These are phyloP conservation scores for Coccomyxa subellipsoidea DNA, from an alignment of 163 green algal species.

Conservation along the genomic window DNA sequence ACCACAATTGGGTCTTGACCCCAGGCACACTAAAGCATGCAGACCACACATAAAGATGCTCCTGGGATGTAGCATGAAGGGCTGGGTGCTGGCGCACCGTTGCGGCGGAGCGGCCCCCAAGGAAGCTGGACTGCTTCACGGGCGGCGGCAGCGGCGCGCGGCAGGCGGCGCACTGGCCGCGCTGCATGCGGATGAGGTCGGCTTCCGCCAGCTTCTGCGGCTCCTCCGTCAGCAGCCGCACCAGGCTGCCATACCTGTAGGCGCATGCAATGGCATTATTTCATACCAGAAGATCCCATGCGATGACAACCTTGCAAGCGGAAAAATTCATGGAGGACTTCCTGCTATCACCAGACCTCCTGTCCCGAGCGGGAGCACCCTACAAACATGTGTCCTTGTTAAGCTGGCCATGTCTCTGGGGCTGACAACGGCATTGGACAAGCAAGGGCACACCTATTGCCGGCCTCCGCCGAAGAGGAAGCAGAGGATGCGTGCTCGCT, in stretches of 20 bases:
- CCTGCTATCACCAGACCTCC: no score
- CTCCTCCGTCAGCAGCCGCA: conserved; percentile 24
- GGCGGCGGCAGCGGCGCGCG: conserved; percentile 8
- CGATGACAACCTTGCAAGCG: no score
- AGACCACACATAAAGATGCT: no score
- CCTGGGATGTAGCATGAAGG: no score
- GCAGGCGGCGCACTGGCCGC: conserved; percentile 31
- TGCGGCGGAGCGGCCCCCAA: not conserved
- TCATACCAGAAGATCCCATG: no score
- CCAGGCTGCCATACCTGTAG: conserved; percentile 10
- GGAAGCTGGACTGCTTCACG: not conserved
- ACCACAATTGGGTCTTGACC: no score
- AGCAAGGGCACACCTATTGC: not conserved
- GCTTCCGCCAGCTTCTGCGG: conserved; percentile 2
- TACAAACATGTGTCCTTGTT: not conserved
- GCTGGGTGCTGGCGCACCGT: not conserved
- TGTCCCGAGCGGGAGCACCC: not conserved
- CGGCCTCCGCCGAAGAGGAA: not conserved
- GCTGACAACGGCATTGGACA: no score
- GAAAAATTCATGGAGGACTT: no score
- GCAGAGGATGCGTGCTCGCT: not conserved
- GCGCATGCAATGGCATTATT: no score
- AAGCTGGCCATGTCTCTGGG: no score
- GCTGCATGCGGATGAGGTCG: conserved; percentile 29
- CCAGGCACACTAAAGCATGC: no score